These are phyloP conservation scores for Scenedesmus sp. DNA, from an alignment of 163 green algal species.

Conservation along the genomic window DNA sequence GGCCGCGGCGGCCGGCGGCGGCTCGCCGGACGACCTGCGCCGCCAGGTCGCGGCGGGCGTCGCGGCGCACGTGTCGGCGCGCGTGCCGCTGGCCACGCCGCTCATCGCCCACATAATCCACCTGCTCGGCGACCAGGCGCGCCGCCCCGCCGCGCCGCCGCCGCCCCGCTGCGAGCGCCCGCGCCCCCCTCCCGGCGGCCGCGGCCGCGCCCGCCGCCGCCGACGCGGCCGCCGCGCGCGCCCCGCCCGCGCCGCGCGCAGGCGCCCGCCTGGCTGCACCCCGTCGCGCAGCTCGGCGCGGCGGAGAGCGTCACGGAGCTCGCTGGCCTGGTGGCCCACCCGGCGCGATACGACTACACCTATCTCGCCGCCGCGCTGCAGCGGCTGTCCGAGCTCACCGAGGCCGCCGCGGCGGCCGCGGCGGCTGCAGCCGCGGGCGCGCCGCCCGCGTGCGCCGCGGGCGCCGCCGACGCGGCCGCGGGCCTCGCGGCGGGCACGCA, in stretches of 20 bases:
- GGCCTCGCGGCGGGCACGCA: background rate
- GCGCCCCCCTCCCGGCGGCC: too few relatives aligned
- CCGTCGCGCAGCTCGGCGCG: slow-evolving; percentile 5
- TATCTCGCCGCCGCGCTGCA: slow-evolving; percentile 38
- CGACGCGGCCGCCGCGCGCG: too few relatives aligned
- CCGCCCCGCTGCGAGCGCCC: too few relatives aligned
- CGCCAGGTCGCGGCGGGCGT: slow-evolving; percentile 27
- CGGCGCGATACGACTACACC: slow-evolving; percentile 29
- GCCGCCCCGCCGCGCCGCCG: too few relatives aligned
- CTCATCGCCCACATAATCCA: slow-evolving; percentile 11
- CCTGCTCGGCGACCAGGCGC: slow-evolving; percentile 26
- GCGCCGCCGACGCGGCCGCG: background rate
- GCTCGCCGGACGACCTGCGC: background rate
- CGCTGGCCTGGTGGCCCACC: slow-evolving; percentile 13
- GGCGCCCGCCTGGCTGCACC: slow-evolving; percentile 30
- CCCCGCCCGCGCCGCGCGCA: background rate
- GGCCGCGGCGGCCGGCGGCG: background rate
- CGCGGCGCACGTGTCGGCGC: slow-evolving; percentile 21
- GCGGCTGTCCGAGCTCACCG: slow-evolving; percentile 19
- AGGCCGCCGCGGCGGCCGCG: too few relatives aligned
- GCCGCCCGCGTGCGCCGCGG: too few relatives aligned
- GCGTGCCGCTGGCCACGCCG: slow-evolving; percentile 9
- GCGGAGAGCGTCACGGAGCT: slow-evolving; percentile 16
- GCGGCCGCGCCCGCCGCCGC: too few relatives aligned
- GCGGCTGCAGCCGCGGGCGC: too few relatives aligned